Evolutionary conservation across 169 alveolate genomes (phyloP), one percentile per base, ranked within the genome.

Genomic region (Eimeria sp.): DNA sequence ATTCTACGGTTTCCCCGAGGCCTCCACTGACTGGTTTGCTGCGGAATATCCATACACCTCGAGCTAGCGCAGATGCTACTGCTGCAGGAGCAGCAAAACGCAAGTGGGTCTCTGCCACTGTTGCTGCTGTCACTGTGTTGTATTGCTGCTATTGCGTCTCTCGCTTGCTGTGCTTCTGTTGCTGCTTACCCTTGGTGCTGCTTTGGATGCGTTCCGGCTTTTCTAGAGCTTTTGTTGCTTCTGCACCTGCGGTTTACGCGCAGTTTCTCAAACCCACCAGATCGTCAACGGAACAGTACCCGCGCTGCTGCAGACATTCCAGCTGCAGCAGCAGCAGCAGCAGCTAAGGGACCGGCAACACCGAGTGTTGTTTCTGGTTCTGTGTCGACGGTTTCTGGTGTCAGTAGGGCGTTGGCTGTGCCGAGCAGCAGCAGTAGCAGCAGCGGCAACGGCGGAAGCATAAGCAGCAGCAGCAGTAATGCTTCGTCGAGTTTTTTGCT

Each of bases 271-370:
- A n/a, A 11, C 43, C 43, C 75, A 10, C 0, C 75, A 11, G 75
- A 65, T 16, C 75, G 75, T 16, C 75, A 54, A 14, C 61, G 75
- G 5, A 65, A n/a, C 34, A 25, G 43, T 20, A 14, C 75, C 20
- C 75, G 75, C 0, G 65, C 67, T 78, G 89, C 65, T 78, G 89
- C 89, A 0, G 89, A 40, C 1, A 47, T 67, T 51, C 40, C 84
- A 61, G 27, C 65, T 5, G 57, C 92, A 47, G 58, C 76, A 87
- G 94, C 49, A 87, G 83, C 45, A 89, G 47, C 84, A 89, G 95
- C 80, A 45, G 61, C 94, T 27, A 83, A 25, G 7, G 63, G 70
- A 13, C 22, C 94, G 6, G 65, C 83, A 25, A 76, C 73, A 22
- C n/a, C 27, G 73, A 9, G 51, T 45, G 45, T 9, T 34, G 78